Percentiles rank a stretch among this genome's conserved stretches.
Conservation (phyloP, 148 eudicot species). For the Gaultheria prostrata region DNA sequence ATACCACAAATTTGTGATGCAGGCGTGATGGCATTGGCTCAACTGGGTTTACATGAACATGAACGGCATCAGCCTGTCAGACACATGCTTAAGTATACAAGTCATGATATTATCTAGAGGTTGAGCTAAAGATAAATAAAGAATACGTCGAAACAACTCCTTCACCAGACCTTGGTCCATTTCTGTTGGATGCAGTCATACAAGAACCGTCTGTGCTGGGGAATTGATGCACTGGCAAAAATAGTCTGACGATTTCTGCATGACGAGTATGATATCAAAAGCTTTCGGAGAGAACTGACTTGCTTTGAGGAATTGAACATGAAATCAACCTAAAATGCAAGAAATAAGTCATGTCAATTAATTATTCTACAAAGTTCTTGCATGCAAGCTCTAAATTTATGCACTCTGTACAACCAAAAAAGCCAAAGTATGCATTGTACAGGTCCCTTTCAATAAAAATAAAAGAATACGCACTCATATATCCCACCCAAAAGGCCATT, state of each 20-base stretch:
- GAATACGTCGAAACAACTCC: conserved; percentile 14
- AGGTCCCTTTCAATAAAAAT: neutral
- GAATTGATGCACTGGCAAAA: conserved; percentile 96
- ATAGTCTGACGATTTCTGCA: conserved; percentile 74
- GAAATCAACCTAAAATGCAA: conserved; percentile 71
- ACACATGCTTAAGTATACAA: conserved; percentile 12
- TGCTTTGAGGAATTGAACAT: conserved; percentile 80
- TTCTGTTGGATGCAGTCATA: conserved; percentile 87
- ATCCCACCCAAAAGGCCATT: neutral
- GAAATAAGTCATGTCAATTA: neutral
- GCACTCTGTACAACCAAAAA: neutral
- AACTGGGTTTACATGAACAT: conserved; percentile 84
- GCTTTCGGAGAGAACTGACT: conserved; percentile 67
- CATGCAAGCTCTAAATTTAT: neutral
- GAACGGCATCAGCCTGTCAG: conserved; percentile 66
- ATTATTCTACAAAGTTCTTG: neutral
- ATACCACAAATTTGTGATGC: conserved; percentile 79
- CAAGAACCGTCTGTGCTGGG: conserved; percentile 79
- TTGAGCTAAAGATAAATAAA: neutral
- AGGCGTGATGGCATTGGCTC: conserved; percentile 82
- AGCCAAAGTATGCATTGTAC: neutral
- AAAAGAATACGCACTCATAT: neutral
- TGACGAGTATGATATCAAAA: conserved; percentile 69
- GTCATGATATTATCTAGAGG: conserved; percentile 14
- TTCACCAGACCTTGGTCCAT: conserved; percentile 83